Percentiles rank a stretch among this genome's conserved stretches.
Conservation (phyloP, 208 protist genomes). For the Polymyxa betae region DNA sequence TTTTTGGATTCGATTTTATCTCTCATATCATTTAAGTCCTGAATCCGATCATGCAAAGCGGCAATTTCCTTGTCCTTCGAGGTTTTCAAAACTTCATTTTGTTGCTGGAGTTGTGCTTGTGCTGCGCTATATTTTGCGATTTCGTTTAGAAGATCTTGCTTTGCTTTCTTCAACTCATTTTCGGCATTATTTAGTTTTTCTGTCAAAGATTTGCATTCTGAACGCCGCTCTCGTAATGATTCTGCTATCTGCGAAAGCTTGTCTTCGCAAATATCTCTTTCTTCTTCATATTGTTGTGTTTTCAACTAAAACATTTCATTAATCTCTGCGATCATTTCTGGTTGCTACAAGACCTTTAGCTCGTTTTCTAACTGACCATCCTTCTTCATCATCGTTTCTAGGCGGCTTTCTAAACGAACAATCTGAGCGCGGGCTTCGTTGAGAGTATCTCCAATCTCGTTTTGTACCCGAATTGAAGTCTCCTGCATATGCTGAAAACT, state of each 20-base stretch:
- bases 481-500: neutral
- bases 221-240: neutral
- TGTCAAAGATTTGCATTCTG: neutral
- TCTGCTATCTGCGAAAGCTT: neutral
- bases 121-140: neutral
- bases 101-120: neutral
- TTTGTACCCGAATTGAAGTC: neutral
- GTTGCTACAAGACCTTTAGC: neutral
- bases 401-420: conserved; percentile 8
- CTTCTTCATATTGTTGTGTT: neutral
- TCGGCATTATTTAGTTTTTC: neutral
- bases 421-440: conserved; percentile 6
- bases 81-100: neutral
- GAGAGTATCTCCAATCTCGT: neutral
- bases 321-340: neutral
- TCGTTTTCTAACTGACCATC: neutral
- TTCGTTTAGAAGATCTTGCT: neutral
- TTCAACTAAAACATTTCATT: conserved; percentile 11
- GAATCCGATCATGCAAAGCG: neutral
- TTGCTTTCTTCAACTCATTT: neutral
- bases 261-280: neutral
- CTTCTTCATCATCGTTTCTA: neutral
- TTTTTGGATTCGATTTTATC: neutral
- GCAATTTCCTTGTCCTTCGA: conserved; percentile 5
- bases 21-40: neutral